phyloP scores from a whole-genome alignment of 352 stramenopile genomes.

The Pythium scleroteichum region DNA sequence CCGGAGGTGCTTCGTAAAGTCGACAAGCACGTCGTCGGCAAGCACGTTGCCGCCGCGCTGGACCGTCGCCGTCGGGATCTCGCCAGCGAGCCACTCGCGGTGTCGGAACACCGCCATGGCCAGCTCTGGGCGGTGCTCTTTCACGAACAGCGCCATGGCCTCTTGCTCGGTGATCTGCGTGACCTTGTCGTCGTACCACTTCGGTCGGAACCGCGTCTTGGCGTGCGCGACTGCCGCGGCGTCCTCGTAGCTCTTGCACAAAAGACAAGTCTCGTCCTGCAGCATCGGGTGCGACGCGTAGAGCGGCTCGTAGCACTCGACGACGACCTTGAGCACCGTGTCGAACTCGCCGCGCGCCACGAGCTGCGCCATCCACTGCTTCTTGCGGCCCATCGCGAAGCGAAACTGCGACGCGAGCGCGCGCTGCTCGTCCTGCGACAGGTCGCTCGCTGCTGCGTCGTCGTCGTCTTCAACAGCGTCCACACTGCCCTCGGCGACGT shows the following conservation, averaged over 20 bases:
- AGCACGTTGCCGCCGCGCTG: constrained; percentile 30
- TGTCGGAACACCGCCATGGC: constrained; percentile 54
- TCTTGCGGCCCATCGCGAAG: constrained; percentile 65
- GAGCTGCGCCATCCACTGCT: constrained; percentile 58
- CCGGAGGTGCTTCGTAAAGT: constrained; percentile 45
- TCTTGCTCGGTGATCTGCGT: constrained; percentile 69
- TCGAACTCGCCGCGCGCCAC: constrained; percentile 25
- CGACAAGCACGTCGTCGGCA: constrained; percentile 38
- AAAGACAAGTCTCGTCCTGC: background rate
- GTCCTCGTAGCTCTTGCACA: constrained; percentile 24
- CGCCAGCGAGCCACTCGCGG: constrained; percentile 37
- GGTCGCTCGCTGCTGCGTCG: background rate
- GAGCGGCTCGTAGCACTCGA: constrained; percentile 64
- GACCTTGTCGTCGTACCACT: constrained; percentile 57
- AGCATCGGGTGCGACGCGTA: constrained; percentile 40
- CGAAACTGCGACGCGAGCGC: constrained; percentile 46
- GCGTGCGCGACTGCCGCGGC: constrained; percentile 24
- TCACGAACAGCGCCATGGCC: constrained; percentile 55
- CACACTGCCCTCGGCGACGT: background rate
- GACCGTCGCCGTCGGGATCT: constrained; percentile 31
- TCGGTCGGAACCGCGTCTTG: constrained; percentile 48
- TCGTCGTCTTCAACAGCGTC: background rate
- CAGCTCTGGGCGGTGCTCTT: constrained; percentile 32
- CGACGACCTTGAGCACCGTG: constrained; percentile 46
- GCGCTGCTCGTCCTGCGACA: constrained; percentile 26